Base-by-base conservation (phyloP, 2,329 filamentous ascomycete species). In the Aspergillus fijiensis region DNA sequence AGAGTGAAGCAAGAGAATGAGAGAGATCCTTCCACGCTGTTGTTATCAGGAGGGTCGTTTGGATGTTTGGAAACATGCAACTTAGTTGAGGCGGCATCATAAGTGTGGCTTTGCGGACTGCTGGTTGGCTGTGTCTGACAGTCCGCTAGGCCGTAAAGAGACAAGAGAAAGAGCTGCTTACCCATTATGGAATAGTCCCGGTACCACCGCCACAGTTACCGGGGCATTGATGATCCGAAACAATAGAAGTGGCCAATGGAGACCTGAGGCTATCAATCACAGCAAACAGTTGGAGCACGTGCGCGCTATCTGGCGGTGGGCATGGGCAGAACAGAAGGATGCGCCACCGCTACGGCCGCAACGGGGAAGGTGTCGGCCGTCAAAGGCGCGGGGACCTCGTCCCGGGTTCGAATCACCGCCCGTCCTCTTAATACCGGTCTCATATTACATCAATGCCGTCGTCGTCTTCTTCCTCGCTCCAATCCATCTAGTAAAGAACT, bases 41-140 rank as follows among this genome's bases (percentile, higher is more conserved):
- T 56, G 56, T 49, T 53, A 45, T 45, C 39, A 19, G 39, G 16
- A 16, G 39, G 14, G 16, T 16, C 6, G 16, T 45, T 45, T 56
- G 52, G 58, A 60, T 65, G 61, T 63, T 63, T 62, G 52, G 60
- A 52, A 49, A 48, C n/a, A 33, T 33, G 31, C 39, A 50, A 59
- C 52, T 35, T 29, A 42, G 59, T 58, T 45, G 39, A 16, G 39
- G 39, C 39, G 63, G 57, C 60, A 66, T 66, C 60, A 66, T 60
- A 54, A 55, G 25, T 60, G 63, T 63, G 62, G 61, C 59, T 60
- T 56, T 49, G 53, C 53, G 51, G 49, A 29, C 47, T 50, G 35
- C 33, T 66, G 58, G 60, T 61, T 66, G 59, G 63, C 27, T 39
- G 45, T 57, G 25, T 14, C 11, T 19, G 4, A 11, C n/a, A 14